Conservation (phyloP, 805 yeast genomes). For the Wickerhamomyces xylosicus region DNA sequence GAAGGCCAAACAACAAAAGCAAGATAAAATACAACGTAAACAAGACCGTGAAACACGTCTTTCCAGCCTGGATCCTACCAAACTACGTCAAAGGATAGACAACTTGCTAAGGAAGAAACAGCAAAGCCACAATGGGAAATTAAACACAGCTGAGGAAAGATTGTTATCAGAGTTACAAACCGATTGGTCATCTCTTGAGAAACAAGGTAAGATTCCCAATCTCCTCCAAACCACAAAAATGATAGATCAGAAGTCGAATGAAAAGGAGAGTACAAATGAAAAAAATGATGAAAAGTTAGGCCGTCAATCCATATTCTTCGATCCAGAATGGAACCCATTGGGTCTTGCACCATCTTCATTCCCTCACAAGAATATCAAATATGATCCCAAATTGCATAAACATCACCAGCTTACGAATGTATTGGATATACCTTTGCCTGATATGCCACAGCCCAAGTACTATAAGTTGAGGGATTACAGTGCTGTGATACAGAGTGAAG, state of each 20-base stretch:
- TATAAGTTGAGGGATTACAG: slow-evolving; percentile 6
- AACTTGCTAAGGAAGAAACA: slow-evolving; percentile 18
- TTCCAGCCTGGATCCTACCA: slow-evolving; percentile 12
- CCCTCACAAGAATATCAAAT: neutral
- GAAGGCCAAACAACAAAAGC: slow-evolving; percentile 9
- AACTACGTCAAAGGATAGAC: slow-evolving; percentile 13
- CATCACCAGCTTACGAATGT: slow-evolving; percentile 1
- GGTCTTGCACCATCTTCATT: slow-evolving; percentile 39
- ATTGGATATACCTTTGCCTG: slow-evolving; percentile 22
- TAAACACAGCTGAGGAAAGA: slow-evolving; percentile 22
- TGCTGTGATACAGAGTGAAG: neutral
- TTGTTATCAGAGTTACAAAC: slow-evolving; percentile 31
- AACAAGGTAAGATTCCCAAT: neutral
- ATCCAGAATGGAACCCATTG: slow-evolving; percentile 54
- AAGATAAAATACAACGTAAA: slow-evolving; percentile 13
- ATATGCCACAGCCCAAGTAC: slow-evolving; percentile 12
- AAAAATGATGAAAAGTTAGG: slow-evolving; percentile 25
- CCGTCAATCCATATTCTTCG: slow-evolving; percentile 43
- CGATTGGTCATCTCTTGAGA: slow-evolving; percentile 20
- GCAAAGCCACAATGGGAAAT: slow-evolving; percentile 24
- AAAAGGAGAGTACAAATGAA: too few species aligned
- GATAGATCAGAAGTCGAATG: neutral
- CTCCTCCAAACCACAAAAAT: neutral
- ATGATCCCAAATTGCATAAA: slow-evolving; percentile 6
- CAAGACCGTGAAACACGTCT: neutral